These are phyloP conservation scores for Pythium periplocum DNA, from an alignment of 352 stramenopile species.

Conservation along the genomic window DNA sequence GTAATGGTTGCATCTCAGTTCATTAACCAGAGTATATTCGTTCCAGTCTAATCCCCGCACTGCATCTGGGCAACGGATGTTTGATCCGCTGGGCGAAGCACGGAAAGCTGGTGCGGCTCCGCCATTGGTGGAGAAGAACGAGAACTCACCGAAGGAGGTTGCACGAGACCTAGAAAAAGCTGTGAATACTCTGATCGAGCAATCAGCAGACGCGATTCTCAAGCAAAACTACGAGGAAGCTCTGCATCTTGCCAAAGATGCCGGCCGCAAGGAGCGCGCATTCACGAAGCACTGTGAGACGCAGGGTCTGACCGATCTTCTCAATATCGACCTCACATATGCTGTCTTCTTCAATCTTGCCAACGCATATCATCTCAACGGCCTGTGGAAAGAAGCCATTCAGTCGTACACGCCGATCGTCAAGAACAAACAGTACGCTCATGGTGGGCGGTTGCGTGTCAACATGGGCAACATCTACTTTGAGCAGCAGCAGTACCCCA, in stretches of 20 bases:
- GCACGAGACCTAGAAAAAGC: constrained; percentile 88
- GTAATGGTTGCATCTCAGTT: not conserved
- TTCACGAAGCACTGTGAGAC: constrained; percentile 91
- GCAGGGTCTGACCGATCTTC: constrained; percentile 81
- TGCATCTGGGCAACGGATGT: constrained; percentile 62
- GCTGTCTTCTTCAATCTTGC: constrained; percentile 94
- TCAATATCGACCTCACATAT: constrained; percentile 94
- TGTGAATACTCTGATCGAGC: constrained; percentile 91
- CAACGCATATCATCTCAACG: constrained; percentile 91
- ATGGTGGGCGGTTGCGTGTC: constrained; percentile 87
- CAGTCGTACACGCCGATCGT: constrained; percentile 93
- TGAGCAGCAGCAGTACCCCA: constrained; percentile 90
- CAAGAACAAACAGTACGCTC: constrained; percentile 95
- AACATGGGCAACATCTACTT: constrained; percentile 99
- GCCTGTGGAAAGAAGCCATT: constrained; percentile 92
- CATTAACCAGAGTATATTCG: no score
- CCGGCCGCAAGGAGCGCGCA: constrained; percentile 84
- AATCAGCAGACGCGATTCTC: constrained; percentile 75
- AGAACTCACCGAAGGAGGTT: constrained; percentile 91
- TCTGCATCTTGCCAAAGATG: constrained; percentile 85
- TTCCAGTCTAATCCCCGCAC: constrained; percentile 73
- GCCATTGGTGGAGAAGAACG: constrained; percentile 84
- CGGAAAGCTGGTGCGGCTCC: constrained; percentile 73
- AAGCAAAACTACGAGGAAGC: constrained; percentile 78
- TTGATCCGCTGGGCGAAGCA: constrained; percentile 89